A percentile compares a stretch with the other conserved stretches of the same genome.
Conservation (phyloP, 176 grass and related monocot species). For the Carex myosuroides region DNA sequence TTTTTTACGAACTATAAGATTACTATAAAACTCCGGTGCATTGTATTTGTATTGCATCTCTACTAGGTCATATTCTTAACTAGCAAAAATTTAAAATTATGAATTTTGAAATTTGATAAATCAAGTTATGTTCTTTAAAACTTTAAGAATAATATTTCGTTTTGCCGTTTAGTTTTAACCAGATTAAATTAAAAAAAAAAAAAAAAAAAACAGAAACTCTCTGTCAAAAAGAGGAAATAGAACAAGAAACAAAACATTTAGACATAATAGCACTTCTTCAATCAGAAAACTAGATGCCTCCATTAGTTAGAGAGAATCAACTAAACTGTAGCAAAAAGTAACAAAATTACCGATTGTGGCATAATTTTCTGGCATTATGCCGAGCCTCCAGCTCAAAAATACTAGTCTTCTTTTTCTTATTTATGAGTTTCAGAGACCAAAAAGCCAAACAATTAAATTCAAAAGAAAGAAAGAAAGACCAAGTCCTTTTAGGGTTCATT, state of each 20-base stretch:
- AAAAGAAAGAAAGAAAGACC: neutral
- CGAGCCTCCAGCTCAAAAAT: constrained; percentile 11
- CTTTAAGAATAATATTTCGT: neutral
- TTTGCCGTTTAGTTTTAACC: neutral
- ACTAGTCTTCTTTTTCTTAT: constrained; percentile 10
- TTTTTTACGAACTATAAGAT: too few species aligned
- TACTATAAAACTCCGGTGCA: too few species aligned
- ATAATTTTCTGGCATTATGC: neutral
- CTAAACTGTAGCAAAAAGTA: neutral
- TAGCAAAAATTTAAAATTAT: too few species aligned
- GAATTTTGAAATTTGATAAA: neutral
- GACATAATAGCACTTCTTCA: neutral
- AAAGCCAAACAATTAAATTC: neutral
- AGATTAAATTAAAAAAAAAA: neutral
- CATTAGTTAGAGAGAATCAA: constrained; percentile 4
- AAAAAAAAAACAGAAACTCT: neutral
- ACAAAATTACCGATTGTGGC: constrained; percentile 10
- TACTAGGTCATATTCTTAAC: too few species aligned
- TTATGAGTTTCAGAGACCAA: neutral
- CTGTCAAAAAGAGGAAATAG: neutral
- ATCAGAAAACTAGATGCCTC: neutral
- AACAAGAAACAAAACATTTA: neutral
- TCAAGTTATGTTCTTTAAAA: neutral
- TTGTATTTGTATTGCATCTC: too few species aligned
- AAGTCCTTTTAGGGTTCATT: neutral